Evolutionary conservation across 371 early-diverging fungal genomes (phyloP), one percentile per base, ranked within the genome.

Genomic region (Apophysomyces trapeziformis): DNA sequence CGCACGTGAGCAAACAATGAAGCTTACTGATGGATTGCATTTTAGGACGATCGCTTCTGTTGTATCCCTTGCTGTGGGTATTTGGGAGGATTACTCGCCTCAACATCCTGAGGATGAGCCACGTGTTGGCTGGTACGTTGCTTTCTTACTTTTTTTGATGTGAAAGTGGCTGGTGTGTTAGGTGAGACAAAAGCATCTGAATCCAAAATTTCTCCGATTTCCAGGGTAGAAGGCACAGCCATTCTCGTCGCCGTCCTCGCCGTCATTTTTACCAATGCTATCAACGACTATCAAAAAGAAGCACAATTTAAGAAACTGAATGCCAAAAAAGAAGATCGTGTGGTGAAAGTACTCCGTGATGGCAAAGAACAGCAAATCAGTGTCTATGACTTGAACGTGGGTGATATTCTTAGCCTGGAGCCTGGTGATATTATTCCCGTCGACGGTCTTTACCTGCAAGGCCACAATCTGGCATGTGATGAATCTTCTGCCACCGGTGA

Each of bases 281-380:
- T 95, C 72, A 99, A 97, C 71, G 97, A 99, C 77, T 98, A 93
- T 80, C 90, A 93, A 76, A 96, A 98, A 79, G 98, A 97, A 77
- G 83, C 80, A 58, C 96, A 97, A 80, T 98, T 98, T 84, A 92
- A 93, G 66, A 90, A 91, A 70, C 88, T 98, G 50, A 93, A 92
- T 70, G 92, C 93, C 63, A 95, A 95, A 75, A 95, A 93, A 76
- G 95, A 95, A 63, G 95, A 96, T 74, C 90, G 95, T 57, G 75
- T 72, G 1, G 93, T 96, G 68, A 95, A 93, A 75, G 88, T 89
- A 21, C 69, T 89, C 32, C 89, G 95, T 60, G 86, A 87, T 75
- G 90, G 96, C 62, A 83, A 87, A 43, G 92, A 94, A 72, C 78
- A 88, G 35, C 89, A 93, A 68, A 79, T 95, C 65, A 93, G 93